Evolutionary conservation across 2,329 filamentous ascomycete species (phyloP), one percentile per base, ranked within the genome.

Genomic region (Cryphonectria japonica): DNA sequence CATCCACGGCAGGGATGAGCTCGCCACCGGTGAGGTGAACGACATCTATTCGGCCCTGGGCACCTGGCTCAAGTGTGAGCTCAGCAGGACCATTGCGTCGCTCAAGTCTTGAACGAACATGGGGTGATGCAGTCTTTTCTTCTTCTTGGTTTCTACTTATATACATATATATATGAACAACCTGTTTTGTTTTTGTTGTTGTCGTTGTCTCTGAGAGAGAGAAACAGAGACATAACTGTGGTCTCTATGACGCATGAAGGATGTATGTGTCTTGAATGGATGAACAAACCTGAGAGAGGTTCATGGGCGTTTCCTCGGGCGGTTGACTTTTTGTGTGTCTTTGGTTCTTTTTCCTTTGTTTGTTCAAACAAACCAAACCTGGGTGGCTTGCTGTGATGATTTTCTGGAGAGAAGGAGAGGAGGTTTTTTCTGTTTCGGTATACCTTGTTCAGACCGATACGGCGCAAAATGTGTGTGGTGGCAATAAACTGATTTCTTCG

Each of bases 1-100:
- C 66, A n/a, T 72, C 41, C 71, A 72, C 39, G 71, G 71, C 16
- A n/a, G 67, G 34, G 50, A 50, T 19, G 70, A 60, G 22, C 64
- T 62, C 16, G 57, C 67, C 6, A 66, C 46, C 5, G 66, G 66
- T 1, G 71, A 71, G 69, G 66, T 71, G 4, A 72, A 52, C 26
- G 66, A 72, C 3, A 71, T 72, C n/a, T 72, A 72, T 62, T 71
- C 71, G 54, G 66, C 69, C n/a, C 66, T 72, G 32, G 71, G 71
- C 14, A 66, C 71, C 16, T 72, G 71, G 71, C 66, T 72, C 66
- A 71, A 67, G 66, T 69, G 69, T 34, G 71, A 72, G 69, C 66
- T 71, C 6, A 71, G 67, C 62, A 71, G 71, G 69, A 72, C 71
- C 3, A 66, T 72, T 29, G 66, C 66, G 5, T 63, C 65, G 29